Conservation (phyloP, 495 filamentous ascomycete species). For the Sabuloglossum arenarium region DNA sequence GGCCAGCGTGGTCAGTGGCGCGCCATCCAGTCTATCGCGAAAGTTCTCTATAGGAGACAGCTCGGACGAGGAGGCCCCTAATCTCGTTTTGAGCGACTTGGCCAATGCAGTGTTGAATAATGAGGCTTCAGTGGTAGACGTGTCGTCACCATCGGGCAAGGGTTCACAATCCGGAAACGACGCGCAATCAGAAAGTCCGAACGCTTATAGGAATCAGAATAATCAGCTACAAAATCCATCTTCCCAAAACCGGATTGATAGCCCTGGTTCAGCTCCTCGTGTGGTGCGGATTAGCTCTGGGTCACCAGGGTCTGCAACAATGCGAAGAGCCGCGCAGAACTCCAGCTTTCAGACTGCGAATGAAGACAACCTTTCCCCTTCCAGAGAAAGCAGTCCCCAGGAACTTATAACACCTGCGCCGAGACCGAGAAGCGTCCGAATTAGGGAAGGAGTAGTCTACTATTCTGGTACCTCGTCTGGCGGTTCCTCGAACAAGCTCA, state of each 20-base stretch:
- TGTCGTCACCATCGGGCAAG: conserved; percentile 26
- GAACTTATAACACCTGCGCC: conserved; percentile 6
- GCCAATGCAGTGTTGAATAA: conserved; percentile 57
- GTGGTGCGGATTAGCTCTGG: conserved; percentile 38
- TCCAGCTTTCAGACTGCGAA: not conserved
- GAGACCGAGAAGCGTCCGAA: conserved; percentile 1
- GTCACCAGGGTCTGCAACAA: conserved; percentile 18
- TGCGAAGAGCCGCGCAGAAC: conserved; percentile 9
- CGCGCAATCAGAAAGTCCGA: conserved; percentile 16
- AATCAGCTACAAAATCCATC: not conserved
- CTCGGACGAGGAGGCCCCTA: conserved; percentile 51
- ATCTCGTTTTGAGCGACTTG: conserved; percentile 57
- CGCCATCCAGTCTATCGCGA: not conserved
- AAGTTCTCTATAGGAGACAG: conserved; percentile 30
- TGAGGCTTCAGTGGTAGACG: conserved; percentile 27
- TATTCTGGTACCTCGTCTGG: not conserved
- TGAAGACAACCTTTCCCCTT: not conserved
- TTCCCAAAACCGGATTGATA: not conserved
- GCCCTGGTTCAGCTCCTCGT: conserved; percentile 6
- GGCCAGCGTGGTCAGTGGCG: not conserved
- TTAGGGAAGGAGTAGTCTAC: not conserved
- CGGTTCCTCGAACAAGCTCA: not conserved
- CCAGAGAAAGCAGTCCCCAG: not conserved
- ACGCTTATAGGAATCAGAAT: not conserved
- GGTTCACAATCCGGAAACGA: conserved; percentile 4